phyloP scores from a whole-genome alignment of 2,329 filamentous ascomycete genomes.

The Macroventuria anomochaeta region DNA sequence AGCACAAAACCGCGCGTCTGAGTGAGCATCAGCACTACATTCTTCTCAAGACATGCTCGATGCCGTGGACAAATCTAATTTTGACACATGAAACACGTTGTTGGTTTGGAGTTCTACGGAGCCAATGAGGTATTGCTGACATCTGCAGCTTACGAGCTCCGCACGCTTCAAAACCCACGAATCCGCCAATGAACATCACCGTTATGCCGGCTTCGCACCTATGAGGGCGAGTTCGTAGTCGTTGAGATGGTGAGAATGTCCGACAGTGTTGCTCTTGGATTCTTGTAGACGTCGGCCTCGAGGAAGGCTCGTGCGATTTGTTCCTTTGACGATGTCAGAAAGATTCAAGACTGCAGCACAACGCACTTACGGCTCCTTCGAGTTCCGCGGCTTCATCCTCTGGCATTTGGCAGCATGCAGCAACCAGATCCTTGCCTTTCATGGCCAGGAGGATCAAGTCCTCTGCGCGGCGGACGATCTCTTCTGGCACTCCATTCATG shows the following conservation, averaged over 20 bases:
- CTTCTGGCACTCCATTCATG: conserved; percentile 79
- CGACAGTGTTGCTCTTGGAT: conserved; percentile 47
- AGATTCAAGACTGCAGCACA: neutral
- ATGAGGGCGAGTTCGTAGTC: conserved; percentile 16
- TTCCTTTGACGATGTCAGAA: conserved; percentile 40
- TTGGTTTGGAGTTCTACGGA: neutral
- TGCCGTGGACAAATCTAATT: conserved; percentile 1
- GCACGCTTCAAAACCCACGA: neutral
- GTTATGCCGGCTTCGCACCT: neutral
- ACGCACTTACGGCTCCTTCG: conserved; percentile 64
- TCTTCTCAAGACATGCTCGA: neutral
- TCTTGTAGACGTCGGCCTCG: conserved; percentile 41
- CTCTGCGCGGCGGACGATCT: conserved; percentile 77
- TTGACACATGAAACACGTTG: conserved; percentile 9
- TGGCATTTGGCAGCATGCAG: conserved; percentile 72
- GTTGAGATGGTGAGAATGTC: conserved; percentile 43
- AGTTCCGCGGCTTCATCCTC: conserved; percentile 69
- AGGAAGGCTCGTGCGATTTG: conserved; percentile 54
- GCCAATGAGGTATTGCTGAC: conserved; percentile 14
- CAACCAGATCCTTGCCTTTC: conserved; percentile 76
- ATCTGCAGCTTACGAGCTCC: conserved; percentile 15
- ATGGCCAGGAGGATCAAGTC: conserved; percentile 72
- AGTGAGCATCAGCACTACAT: conserved; percentile 10
- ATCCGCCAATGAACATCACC: conserved; percentile 10
- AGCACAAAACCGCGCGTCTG: conserved; percentile 1